Conservation (phyloP, 164 flowering plant species). For the Stephania japonica region DNA sequence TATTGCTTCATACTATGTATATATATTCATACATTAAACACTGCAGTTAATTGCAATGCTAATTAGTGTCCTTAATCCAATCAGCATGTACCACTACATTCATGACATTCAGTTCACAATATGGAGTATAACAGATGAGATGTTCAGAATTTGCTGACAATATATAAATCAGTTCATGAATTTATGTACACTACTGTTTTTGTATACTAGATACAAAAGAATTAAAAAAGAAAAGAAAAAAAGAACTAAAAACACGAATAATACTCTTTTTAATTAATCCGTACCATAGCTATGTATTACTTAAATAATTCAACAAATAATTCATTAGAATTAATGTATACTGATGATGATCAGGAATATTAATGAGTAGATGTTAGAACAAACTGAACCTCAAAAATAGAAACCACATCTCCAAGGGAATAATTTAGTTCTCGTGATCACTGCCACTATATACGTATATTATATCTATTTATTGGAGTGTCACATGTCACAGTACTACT, state of each 20-base stretch:
- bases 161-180: background rate
- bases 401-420: background rate
- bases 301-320: background rate
- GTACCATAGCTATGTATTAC: background rate
- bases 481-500: background rate
- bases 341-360: background rate
- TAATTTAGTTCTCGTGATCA: background rate
- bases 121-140: too few relatives aligned
- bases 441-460: too few relatives aligned
- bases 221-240: background rate
- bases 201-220: too few relatives aligned
- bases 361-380: background rate
- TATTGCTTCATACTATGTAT: too few relatives aligned
- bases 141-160: background rate
- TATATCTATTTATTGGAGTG: background rate
- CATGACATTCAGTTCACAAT: too few relatives aligned
- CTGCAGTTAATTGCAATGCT: too few relatives aligned
- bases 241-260: background rate
- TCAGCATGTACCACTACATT: too few relatives aligned
- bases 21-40: background rate
- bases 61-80: too few relatives aligned
- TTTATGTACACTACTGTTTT: background rate
- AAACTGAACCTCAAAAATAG: background rate
- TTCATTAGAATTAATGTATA: background rate
- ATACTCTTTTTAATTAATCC: background rate